Base-by-base conservation (phyloP, 441 rosid genomes). In the Euphorbia celastroides region DNA sequence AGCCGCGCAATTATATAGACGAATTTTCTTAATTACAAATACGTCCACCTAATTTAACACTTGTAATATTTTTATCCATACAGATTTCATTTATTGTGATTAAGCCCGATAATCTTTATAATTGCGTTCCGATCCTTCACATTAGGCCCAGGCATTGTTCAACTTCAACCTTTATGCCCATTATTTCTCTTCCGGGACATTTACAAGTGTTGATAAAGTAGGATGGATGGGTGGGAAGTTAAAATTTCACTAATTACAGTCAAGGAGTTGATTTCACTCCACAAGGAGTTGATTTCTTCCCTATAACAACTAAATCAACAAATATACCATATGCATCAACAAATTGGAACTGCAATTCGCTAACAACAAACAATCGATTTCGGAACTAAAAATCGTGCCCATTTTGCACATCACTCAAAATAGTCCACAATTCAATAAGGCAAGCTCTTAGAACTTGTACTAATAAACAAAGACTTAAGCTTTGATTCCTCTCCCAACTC, bases 381-480 rank as follows among this genome's bases (percentile, higher is more conserved):
- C n/a, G n/a, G n/a, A n/a, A n/a, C 1, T 23, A 5, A 17, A 19
- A 17, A 51, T 23, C 7, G 22, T 59, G 11, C 12, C 36, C 31
- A 9, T 31, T 42, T 25, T 46, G 32, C 5, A n/a, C 42, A 34
- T 4, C 5, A 34, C 55, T 22, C 2, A 60, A n/a, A 57, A 23
- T 27, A 7, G 4, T 27, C 32, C 60, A 56, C 27, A 13, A 5
- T 2, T 78, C 72, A 92, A 66, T 83, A 88, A 62, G 96, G 87
- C 86, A 93, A 80, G 82, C 99, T 93, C 72, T 91, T 93, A 8
- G 88, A 91, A 59, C 97, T 93, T 13, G 97, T 84, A 69, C 93
- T 93, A 30, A 83, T 68, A 52, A 80, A 86, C 71, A 93, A 73
- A 11, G 89, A 70, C 80, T 93, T 90, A 28, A 85, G 77, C 74